Percentiles rank a stretch among this genome's conserved stretches.
These are phyloP conservation scores for Diplodia intermedia DNA, from an alignment of 2,329 filamentous ascomycete genomes.

Conservation along the genomic window DNA sequence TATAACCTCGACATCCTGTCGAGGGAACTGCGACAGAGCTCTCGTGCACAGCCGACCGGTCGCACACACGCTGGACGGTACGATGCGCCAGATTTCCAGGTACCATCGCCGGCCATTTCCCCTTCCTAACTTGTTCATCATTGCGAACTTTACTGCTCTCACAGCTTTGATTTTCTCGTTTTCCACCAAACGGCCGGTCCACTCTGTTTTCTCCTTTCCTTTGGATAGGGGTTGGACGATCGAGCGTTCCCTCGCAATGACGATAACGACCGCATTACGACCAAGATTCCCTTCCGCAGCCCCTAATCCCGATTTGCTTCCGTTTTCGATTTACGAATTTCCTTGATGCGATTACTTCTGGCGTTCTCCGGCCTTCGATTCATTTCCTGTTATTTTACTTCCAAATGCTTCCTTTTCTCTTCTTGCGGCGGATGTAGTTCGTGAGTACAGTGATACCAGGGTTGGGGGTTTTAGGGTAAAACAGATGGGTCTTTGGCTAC, in stretches of 20 bases:
- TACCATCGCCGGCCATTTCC: background rate
- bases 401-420: background rate
- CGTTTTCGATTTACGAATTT: constrained; percentile 11
- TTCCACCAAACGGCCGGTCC: constrained; percentile 3
- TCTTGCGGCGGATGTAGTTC: constrained; percentile 21
- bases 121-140: background rate
- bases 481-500: background rate
- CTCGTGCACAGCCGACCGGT: background rate
- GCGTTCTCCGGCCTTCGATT: background rate
- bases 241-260: constrained; percentile 8
- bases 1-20: background rate
- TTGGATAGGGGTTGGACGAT: constrained; percentile 17
- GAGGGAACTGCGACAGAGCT: background rate
- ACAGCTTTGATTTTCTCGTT: constrained; percentile 11
- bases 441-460: constrained; percentile 28
- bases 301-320: background rate
- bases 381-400: constrained; percentile 1
- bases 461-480: constrained; percentile 5
- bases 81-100: background rate
- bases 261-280: constrained; percentile 22
- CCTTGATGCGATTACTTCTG: constrained; percentile 11
- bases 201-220: background rate
- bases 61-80: background rate
- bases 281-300: background rate
- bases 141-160: constrained; percentile 1